A percentile compares a stretch with the other conserved stretches of the same genome.
Evolutionary conservation across 2,329 filamentous ascomycete species (phyloP).

Genomic region (Coniochaeta pulveracea): DNA sequence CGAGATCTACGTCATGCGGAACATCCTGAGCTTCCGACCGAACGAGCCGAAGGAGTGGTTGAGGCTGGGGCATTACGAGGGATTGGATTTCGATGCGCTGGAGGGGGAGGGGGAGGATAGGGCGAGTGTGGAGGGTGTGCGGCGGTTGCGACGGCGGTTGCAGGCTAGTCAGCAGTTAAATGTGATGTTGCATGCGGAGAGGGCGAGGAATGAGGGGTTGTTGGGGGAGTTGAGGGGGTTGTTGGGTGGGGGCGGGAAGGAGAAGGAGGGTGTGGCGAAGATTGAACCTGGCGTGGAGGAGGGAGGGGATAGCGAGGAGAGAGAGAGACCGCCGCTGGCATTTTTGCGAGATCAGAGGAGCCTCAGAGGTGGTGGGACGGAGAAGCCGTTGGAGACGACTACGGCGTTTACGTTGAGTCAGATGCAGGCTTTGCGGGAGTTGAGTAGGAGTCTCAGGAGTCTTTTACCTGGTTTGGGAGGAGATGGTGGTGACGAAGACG

Average conservation of each 20-base stretch:
- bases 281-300: constrained; percentile 10
- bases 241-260: constrained; percentile 19
- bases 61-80: constrained; percentile 75
- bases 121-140: constrained; percentile 57
- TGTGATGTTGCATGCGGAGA: constrained; percentile 56
- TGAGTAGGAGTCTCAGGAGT: constrained; percentile 48
- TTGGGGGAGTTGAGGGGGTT: constrained; percentile 48
- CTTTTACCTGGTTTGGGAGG: constrained; percentile 51
- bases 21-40: constrained; percentile 60
- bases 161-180: constrained; percentile 72
- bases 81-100: constrained; percentile 33
- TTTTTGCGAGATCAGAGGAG: constrained; percentile 45
- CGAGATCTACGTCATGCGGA: constrained; percentile 82
- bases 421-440: constrained; percentile 62
- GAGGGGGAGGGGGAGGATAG: constrained; percentile 14
- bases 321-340: constrained; percentile 28
- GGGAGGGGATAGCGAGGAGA: constrained; percentile 4
- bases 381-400: constrained; percentile 55
- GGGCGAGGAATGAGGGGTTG: constrained; percentile 59
- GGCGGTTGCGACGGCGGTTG: constrained; percentile 59
- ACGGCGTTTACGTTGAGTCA: constrained; percentile 74
- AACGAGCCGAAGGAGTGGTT: constrained; percentile 65
- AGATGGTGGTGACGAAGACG: constrained; percentile 10
- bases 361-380: constrained; percentile 37
- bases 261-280: neutral